A percentile compares a stretch with the other conserved stretches of the same genome.
phyloP scores from a whole-genome alignment of 441 rosid species.

The Daphne laureola region DNA sequence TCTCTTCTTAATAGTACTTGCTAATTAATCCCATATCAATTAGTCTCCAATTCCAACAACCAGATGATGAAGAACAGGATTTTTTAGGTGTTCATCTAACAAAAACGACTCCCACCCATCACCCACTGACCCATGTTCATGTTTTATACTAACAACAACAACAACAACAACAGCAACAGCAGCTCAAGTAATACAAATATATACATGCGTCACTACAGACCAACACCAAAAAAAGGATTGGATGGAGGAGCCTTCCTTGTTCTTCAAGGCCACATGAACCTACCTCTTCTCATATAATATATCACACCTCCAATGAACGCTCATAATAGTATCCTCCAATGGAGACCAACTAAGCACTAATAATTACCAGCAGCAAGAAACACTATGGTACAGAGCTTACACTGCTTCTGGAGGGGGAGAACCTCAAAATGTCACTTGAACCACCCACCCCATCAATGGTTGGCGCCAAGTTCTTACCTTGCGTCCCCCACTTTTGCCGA shows the following conservation, averaged over 20 bases:
- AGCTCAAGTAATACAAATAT: conserved; percentile 6
- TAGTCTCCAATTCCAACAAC: no score
- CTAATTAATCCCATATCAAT: no score
- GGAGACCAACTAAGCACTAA: conserved; percentile 20
- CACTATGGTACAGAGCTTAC: conserved; percentile 26
- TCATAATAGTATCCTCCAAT: conserved; percentile 9
- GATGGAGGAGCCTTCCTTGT: conserved; percentile 16
- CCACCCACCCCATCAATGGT: conserved; percentile 8
- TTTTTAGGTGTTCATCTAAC: no score
- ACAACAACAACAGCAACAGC: no score
- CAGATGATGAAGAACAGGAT: no score
- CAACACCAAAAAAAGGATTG: conserved; percentile 17
- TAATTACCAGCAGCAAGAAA: conserved; percentile 14
- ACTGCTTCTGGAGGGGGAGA: conserved; percentile 31
- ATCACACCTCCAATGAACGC: conserved; percentile 11
- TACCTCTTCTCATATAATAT: conserved; percentile 13
- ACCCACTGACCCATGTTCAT: no score
- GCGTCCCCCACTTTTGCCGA: conserved; percentile 53
- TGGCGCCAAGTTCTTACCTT: conserved; percentile 14
- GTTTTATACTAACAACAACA: no score
- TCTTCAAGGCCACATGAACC: conserved; percentile 5
- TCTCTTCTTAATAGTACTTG: no score
- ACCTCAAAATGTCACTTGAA: conserved; percentile 35
- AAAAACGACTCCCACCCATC: no score
- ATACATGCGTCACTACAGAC: conserved; percentile 20